phyloP scores from a whole-genome alignment of 352 stramenopile genomes.

The Elongisporangium prolatum region DNA sequence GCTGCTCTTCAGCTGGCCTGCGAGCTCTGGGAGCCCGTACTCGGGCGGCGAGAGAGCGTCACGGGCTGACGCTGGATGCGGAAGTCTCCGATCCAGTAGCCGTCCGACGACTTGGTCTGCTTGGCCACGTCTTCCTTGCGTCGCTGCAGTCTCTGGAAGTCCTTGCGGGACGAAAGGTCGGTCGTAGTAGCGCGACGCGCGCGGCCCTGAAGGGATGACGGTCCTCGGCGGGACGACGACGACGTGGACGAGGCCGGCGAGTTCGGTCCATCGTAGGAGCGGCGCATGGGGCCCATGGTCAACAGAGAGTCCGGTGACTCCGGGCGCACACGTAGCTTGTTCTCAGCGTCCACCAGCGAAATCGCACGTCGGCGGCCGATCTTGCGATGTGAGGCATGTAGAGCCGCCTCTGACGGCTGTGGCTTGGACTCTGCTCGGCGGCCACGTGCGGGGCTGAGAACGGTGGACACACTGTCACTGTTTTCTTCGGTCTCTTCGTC shows the following conservation, averaged over 20 bases:
- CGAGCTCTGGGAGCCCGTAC: slow-evolving; percentile 10
- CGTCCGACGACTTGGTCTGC: slow-evolving; percentile 34
- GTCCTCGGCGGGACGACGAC: slow-evolving; percentile 9
- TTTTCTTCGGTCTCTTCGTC: slow-evolving; percentile 29
- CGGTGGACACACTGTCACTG: not conserved
- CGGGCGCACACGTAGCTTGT: slow-evolving; percentile 1
- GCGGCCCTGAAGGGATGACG: slow-evolving; percentile 10
- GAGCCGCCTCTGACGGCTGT: not conserved
- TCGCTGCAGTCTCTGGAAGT: not conserved
- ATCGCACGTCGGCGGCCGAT: not conserved
- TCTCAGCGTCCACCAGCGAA: not conserved
- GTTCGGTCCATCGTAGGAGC: slow-evolving; percentile 7
- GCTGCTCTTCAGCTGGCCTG: slow-evolving; percentile 5
- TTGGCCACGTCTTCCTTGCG: slow-evolving; percentile 34
- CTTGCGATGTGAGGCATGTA: not conserved
- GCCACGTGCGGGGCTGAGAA: not conserved
- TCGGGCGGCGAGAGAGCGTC: slow-evolving; percentile 11
- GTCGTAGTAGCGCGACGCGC: slow-evolving; percentile 24
- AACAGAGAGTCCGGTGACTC: not conserved
- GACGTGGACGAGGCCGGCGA: slow-evolving; percentile 6
- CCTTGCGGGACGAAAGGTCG: slow-evolving; percentile 17
- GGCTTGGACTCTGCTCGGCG: not conserved
- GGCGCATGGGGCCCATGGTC: not conserved
- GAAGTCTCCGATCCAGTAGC: slow-evolving; percentile 81
- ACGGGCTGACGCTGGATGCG: slow-evolving; percentile 39